phyloP scores from a whole-genome alignment of 1,284 basidiomycete genomes.

The Sporisorium exsertum region DNA sequence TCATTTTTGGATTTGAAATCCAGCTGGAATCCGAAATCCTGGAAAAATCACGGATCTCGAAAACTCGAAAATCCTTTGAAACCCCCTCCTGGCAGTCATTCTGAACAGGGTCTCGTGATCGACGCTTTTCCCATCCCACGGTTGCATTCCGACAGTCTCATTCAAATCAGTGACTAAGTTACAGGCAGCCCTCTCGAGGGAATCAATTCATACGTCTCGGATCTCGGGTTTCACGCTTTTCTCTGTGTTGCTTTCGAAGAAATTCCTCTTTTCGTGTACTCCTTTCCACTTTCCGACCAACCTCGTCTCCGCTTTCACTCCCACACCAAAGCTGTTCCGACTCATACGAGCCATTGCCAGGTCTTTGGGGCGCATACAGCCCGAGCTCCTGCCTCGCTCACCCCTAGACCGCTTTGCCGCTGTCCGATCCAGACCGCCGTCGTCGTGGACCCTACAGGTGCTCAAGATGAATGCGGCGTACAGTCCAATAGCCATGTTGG shows the following conservation, averaged over 20 bases:
- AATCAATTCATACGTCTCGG: constrained; percentile 18
- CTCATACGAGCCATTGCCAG: constrained; percentile 4
- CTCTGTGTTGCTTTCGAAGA: constrained; percentile 12
- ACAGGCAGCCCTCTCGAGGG: background rate
- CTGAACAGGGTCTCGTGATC: too few relatives aligned
- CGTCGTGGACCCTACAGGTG: constrained; percentile 6
- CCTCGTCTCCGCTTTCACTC: background rate
- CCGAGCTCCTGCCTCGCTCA: background rate
- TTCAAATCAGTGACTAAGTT: constrained; percentile 6
- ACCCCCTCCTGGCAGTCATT: too few relatives aligned
- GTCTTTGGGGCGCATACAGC: constrained; percentile 7
- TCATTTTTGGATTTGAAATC: too few relatives aligned
- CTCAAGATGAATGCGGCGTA: constrained; percentile 35
- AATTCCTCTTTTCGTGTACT: too few relatives aligned
- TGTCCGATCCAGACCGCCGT: constrained; percentile 13
- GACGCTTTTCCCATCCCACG: constrained; percentile 1
- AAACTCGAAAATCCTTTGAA: too few relatives aligned
- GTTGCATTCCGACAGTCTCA: constrained; percentile 16
- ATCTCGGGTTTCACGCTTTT: constrained; percentile 15
- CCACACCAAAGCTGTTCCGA: constrained; percentile 12
- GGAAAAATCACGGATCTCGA: too few relatives aligned
- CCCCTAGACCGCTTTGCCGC: constrained; percentile 15
- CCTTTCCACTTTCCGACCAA: constrained; percentile 21
- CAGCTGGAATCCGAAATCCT: too few relatives aligned
- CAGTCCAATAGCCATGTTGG: constrained; percentile 49